Percentiles rank a stretch among this genome's conserved stretches.
phyloP scores from a whole-genome alignment of 768 basidiomycete genomes.

The Mycena haematopus region DNA sequence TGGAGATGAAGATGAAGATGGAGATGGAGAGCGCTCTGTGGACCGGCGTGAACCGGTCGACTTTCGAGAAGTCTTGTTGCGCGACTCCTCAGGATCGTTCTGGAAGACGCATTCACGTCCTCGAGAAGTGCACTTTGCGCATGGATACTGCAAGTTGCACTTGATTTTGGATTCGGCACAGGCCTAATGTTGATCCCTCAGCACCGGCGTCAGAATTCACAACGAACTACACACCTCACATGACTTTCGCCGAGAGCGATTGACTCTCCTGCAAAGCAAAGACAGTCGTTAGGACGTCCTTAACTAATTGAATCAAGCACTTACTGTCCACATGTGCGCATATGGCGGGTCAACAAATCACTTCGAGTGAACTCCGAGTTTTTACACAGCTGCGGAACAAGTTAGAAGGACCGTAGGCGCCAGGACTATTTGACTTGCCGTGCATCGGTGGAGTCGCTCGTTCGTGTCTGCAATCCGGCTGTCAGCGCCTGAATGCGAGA shows the following conservation, averaged over 20 bases:
- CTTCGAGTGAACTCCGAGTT: conserved; percentile 73
- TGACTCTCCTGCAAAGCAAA: conserved; percentile 45
- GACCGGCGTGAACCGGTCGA: neutral
- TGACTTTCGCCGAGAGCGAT: conserved; percentile 69
- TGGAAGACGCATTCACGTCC: conserved; percentile 71
- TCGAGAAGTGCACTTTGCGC: conserved; percentile 67
- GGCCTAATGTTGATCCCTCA: conserved; percentile 40
- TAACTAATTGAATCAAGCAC: conserved; percentile 47
- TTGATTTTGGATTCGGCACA: conserved; percentile 82
- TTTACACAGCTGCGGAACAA: conserved; percentile 58
- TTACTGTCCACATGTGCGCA: conserved; percentile 71
- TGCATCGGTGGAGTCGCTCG: conserved; percentile 68
- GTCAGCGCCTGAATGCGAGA: neutral
- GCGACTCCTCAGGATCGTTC: conserved; percentile 52
- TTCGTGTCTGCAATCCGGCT: conserved; percentile 58
- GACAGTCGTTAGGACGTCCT: conserved; percentile 10
- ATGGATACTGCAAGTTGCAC: conserved; percentile 72
- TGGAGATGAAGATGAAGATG: neutral
- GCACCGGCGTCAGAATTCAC: neutral
- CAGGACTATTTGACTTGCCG: conserved; percentile 45
- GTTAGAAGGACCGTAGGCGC: neutral
- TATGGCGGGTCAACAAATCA: conserved; percentile 74
- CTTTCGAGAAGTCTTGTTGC: conserved; percentile 38
- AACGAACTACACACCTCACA: conserved; percentile 51
- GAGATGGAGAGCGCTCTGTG: neutral